These are phyloP conservation scores for Marasmius sp. DNA, from an alignment of 1,284 basidiomycete genomes.

Conservation along the genomic window DNA sequence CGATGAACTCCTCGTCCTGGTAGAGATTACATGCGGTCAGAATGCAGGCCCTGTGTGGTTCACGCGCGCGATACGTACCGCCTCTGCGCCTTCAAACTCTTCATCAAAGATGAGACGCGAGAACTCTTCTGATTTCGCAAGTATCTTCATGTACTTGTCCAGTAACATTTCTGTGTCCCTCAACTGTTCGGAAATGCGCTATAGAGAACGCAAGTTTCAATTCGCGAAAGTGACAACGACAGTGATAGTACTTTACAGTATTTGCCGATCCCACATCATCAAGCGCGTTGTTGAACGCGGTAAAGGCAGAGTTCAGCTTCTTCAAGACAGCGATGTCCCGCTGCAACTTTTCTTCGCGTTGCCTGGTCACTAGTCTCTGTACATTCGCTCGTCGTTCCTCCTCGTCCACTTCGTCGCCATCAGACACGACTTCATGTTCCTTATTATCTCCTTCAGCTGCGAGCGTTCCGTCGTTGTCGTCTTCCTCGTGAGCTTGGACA, in stretches of 20 bases:
- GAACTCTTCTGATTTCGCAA: constrained; percentile 68
- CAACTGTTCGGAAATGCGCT: constrained; percentile 66
- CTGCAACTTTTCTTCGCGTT: constrained; percentile 69
- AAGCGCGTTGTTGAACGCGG: constrained; percentile 64
- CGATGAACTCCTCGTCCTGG: constrained; percentile 60
- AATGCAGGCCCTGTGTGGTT: not conserved
- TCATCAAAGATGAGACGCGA: constrained; percentile 72
- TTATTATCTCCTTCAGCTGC: constrained; percentile 1
- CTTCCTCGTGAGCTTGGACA: not conserved
- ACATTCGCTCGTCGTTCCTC: constrained; percentile 2
- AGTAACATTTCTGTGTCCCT: constrained; percentile 69
- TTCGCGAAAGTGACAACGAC: not conserved
- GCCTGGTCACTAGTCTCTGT: constrained; percentile 28
- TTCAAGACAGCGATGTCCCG: constrained; percentile 68
- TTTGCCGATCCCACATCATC: constrained; percentile 61
- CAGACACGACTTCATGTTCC: constrained; percentile 10
- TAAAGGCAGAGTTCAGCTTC: constrained; percentile 70
- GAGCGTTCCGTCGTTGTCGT: not conserved
- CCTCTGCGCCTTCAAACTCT: constrained; percentile 68
- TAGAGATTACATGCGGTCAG: not conserved
- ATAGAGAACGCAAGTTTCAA: constrained; percentile 7
- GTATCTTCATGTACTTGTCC: constrained; percentile 67
- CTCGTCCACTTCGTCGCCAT: constrained; percentile 5
- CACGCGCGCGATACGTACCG: constrained; percentile 39
- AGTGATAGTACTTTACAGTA: constrained; percentile 48